A percentile compares a stretch with the other conserved stretches of the same genome.
phyloP scores from a whole-genome alignment of 306 rosid species.

The Hylodesmum podocarpum region DNA sequence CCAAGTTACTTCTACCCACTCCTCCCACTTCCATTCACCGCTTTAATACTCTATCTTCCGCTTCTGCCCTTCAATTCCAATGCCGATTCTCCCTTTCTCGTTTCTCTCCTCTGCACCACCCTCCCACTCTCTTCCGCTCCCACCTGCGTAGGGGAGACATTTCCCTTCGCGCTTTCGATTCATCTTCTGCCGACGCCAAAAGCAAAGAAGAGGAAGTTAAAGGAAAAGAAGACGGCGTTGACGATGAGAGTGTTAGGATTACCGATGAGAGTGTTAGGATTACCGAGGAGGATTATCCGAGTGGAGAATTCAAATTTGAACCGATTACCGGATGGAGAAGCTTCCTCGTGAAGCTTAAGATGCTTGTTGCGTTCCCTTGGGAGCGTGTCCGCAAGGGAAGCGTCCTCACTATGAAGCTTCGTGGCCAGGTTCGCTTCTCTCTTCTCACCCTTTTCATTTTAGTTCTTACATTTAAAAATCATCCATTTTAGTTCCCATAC shows the following conservation, averaged over 20 bases:
- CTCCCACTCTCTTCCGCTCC: slow-evolving; percentile 16
- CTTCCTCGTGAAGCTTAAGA: slow-evolving; percentile 72
- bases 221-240: slow-evolving; percentile 16
- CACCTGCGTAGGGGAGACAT: slow-evolving; percentile 1
- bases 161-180: slow-evolving; percentile 58
- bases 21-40: slow-evolving; percentile 41
- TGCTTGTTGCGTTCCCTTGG: slow-evolving; percentile 84
- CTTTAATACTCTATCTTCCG: slow-evolving; percentile 3
- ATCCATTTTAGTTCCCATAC: no score
- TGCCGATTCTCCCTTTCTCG: slow-evolving; percentile 26
- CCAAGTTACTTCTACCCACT: slow-evolving; percentile 55
- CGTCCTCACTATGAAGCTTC: slow-evolving; percentile 80
- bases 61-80: slow-evolving; percentile 17
- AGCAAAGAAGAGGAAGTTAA: slow-evolving; percentile 13
- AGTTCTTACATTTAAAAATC: no score
- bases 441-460: not conserved
- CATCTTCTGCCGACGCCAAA: slow-evolving; percentile 36
- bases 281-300: slow-evolving; percentile 61
- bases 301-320: slow-evolving; percentile 67
- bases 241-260: slow-evolving; percentile 22
- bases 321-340: slow-evolving; percentile 60
- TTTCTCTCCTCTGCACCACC: slow-evolving; percentile 16
- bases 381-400: slow-evolving; percentile 91
- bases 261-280: slow-evolving; percentile 38
- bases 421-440: slow-evolving; percentile 71